Percentiles rank a stretch among this genome's conserved stretches.
phyloP scores from a whole-genome alignment of 352 stramenopile species.

The Globisporangium apiculatum region DNA sequence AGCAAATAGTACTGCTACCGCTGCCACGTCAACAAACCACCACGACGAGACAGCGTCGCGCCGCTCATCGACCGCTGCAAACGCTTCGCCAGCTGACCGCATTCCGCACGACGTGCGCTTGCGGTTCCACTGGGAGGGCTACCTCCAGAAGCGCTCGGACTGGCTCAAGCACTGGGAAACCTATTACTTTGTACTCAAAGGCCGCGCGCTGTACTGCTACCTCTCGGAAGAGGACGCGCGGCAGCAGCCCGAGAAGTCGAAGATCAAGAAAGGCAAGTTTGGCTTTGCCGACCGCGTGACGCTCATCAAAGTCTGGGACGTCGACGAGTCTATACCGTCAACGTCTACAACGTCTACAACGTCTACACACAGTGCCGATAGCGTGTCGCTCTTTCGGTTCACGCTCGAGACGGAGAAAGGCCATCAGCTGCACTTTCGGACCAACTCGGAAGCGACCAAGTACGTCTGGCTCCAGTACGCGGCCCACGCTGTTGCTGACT shows the following conservation, averaged over 20 bases:
- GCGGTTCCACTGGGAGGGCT: conserved; percentile 76
- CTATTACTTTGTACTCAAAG: conserved; percentile 81
- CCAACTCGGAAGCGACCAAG: conserved; percentile 75
- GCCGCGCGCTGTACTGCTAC: conserved; percentile 74
- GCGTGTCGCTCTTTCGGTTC: conserved; percentile 63
- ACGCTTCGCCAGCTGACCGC: neutral
- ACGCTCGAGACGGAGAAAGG: conserved; percentile 76
- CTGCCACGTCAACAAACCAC: neutral
- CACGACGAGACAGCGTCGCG: conserved; percentile 1
- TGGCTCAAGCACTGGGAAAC: conserved; percentile 89
- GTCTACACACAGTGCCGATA: neutral
- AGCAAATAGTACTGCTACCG: no score
- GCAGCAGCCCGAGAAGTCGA: conserved; percentile 74
- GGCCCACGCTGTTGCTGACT: conserved; percentile 49
- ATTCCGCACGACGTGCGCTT: conserved; percentile 34
- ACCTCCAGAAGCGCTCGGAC: conserved; percentile 84
- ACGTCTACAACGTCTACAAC: no score
- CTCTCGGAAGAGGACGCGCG: conserved; percentile 73
- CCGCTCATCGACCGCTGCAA: conserved; percentile 3
- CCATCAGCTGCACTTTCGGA: conserved; percentile 82
- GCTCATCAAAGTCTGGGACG: conserved; percentile 65
- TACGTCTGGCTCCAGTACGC: conserved; percentile 79
- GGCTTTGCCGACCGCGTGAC: conserved; percentile 75
- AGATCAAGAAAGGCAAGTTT: conserved; percentile 88
- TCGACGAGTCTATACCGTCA: conserved; percentile 33